These are phyloP conservation scores for Salvia miltiorrhiza DNA, from an alignment of 257 asterid species.

Conservation along the genomic window DNA sequence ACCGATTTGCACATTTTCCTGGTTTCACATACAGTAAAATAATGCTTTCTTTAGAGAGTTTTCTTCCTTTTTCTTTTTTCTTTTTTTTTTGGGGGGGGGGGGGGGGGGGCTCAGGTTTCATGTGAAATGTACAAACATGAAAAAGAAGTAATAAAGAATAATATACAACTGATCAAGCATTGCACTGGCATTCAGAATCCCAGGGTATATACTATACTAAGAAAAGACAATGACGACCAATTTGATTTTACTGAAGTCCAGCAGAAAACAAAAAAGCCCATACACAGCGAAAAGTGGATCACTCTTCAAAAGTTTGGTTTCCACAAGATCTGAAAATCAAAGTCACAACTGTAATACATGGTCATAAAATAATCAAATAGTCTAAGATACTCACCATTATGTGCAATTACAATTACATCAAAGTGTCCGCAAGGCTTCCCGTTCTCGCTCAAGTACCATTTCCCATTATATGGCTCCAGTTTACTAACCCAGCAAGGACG, in stretches of 20 bases:
- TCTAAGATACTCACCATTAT: slow-evolving; percentile 58
- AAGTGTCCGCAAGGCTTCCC: slow-evolving; percentile 81
- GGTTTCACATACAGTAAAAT: slow-evolving; percentile 27
- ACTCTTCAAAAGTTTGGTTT: background rate
- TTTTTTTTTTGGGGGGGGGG: no score
- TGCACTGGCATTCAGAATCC: background rate
- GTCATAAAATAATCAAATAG: slow-evolving; percentile 20
- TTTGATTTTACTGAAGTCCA: background rate
- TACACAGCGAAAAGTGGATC: background rate
- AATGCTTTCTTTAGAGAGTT: no score
- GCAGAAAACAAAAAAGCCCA: no score
- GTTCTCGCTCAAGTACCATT: slow-evolving; percentile 88
- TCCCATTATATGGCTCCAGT: slow-evolving; percentile 79
- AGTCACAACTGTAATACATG: background rate
- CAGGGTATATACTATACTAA: background rate
- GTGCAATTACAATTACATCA: slow-evolving; percentile 91
- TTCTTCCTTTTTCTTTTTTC: no score
- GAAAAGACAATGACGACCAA: background rate
- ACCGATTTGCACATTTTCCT: slow-evolving; percentile 96
- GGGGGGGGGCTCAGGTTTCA: no score
- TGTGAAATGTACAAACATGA: slow-evolving; percentile 2
- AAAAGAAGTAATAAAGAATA: background rate
- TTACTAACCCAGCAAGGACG: slow-evolving; percentile 92
- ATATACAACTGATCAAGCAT: background rate
- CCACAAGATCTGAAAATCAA: slow-evolving; percentile 2